Base-by-base conservation (phyloP, 208 protist genomes). In the Trypanosoma theileri region DNA sequence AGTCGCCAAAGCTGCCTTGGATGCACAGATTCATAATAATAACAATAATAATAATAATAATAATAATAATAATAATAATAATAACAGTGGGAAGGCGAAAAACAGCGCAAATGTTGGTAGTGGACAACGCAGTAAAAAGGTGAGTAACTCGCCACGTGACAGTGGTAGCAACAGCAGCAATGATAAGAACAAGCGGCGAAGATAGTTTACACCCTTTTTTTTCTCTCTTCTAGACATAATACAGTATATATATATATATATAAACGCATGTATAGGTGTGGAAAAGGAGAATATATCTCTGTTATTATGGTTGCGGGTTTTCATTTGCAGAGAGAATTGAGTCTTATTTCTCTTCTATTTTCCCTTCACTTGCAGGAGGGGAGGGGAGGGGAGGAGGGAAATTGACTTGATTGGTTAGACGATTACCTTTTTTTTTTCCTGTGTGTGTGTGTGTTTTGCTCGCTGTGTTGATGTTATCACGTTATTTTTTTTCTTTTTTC, bases 281-380 rank as follows among this genome's bases (percentile, higher is more conserved):
- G 48, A 21, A 53, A 16, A 44, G 65, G 14, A 19, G 41, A n/a
- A 55, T 54, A n/a, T 64, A 45, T 52, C 45, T n/a, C 44, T 17
- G 19, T 24, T 21, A 21, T 40, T 44, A 51, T 52, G 17, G 9
- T n/a, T 8, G 4, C 19, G 19, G 35, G 9, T 16, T 31, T 62
- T 42, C 59, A 42, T 50, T 44, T 56, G n/a, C n/a, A n/a, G n/a
- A n/a, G 28, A 6, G 6, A 35, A 35, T 64, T 53, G 6, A 0
- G 45, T 59, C 68, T 51, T 52, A 28, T 66, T 66, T 28, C 48
- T 67, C 59, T 52, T 44, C 26, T 45, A 53, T 45, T 66, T 51
- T 28, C 59, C 42, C 31, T 42, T 17, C 51, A 4, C 50, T 22
- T 53, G 11, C 21, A 17, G 31, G 22, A 61, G 10, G 42, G 19